These are phyloP conservation scores for Schizochytrium sp. DNA, from an alignment of 108 stramenopile genomes.

Conservation along the genomic window DNA sequence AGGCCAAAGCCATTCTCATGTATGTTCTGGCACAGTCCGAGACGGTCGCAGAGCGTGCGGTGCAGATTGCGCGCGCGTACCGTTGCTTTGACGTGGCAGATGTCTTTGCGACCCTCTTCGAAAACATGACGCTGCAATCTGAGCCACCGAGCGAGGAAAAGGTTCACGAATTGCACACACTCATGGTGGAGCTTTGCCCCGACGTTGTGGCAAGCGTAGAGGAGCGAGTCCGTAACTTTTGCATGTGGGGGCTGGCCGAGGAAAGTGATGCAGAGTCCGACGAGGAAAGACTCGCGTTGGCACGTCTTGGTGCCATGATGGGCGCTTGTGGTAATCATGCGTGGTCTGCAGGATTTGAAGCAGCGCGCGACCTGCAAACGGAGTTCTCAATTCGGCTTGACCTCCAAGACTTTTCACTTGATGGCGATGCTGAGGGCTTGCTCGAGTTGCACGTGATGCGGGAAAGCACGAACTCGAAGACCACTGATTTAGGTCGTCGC, in stretches of 20 bases:
- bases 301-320: neutral
- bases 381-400: neutral
- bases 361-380: neutral
- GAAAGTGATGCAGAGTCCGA: neutral
- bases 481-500: neutral
- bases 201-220: neutral
- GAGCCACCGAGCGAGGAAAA: neutral
- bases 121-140: neutral
- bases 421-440: neutral
- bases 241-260: neutral
- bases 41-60: neutral
- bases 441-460: neutral
- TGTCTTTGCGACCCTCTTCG: neutral
- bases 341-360: neutral
- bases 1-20: constrained; percentile 9
- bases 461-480: neutral
- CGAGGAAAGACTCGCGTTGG: neutral
- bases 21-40: neutral
- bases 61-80: neutral
- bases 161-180: neutral
- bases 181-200: neutral
- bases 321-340: neutral
- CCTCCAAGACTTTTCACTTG: neutral
- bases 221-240: neutral
- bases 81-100: neutral